Conservation (phyloP, 2,329 filamentous ascomycete species). For the Didymella sp. region DNA sequence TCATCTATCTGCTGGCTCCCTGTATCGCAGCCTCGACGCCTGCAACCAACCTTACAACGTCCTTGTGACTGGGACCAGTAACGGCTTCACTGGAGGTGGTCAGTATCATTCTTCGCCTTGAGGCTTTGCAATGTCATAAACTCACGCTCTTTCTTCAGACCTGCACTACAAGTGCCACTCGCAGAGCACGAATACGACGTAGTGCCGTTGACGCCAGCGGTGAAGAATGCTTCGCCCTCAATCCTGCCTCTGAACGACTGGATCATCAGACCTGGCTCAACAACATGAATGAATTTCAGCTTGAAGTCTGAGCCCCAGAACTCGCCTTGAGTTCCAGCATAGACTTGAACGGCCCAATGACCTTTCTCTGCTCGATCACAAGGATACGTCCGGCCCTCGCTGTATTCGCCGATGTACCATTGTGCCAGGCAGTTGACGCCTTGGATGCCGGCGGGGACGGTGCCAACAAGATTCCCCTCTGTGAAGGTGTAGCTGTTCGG, state of each 20-base stretch:
- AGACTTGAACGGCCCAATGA: slow-evolving; percentile 35
- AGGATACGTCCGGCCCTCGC: slow-evolving; percentile 33
- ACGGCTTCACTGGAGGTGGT: not conserved
- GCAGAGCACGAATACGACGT: slow-evolving; percentile 15
- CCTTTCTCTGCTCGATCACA: slow-evolving; percentile 31
- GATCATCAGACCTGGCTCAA: slow-evolving; percentile 22
- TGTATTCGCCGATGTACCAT: slow-evolving; percentile 31
- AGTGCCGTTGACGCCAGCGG: slow-evolving; percentile 22
- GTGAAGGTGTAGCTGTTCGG: slow-evolving; percentile 33
- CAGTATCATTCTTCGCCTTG: not conserved
- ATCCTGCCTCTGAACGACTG: slow-evolving; percentile 23
- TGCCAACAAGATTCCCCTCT: slow-evolving; percentile 15
- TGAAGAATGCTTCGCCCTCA: slow-evolving; percentile 26
- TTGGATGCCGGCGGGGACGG: slow-evolving; percentile 26
- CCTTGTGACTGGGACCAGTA: not conserved
- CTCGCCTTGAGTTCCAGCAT: slow-evolving; percentile 10
- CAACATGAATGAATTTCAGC: slow-evolving; percentile 34
- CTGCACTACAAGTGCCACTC: slow-evolving; percentile 31
- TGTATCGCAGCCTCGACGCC: not conserved
- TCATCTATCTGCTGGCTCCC: too few relatives aligned
- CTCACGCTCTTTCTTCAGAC: slow-evolving; percentile 15
- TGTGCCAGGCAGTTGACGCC: slow-evolving; percentile 36
- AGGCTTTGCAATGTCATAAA: not conserved
- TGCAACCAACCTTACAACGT: not conserved
- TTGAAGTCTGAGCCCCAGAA: slow-evolving; percentile 28